Conservation (phyloP, 1,139 yeast species). For the Hansenula sp. region DNA sequence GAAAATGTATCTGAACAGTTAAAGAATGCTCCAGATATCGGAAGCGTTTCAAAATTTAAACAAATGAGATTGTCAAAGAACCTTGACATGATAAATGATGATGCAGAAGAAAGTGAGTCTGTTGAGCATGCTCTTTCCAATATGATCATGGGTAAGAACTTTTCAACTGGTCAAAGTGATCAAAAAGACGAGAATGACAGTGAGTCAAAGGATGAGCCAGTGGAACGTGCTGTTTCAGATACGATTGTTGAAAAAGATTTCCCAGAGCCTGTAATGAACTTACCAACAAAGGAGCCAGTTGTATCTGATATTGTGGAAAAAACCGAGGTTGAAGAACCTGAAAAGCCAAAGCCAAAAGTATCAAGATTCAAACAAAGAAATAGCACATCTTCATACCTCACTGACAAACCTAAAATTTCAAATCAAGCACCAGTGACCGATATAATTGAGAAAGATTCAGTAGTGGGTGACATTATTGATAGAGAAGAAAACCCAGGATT, state of each 20-base stretch:
- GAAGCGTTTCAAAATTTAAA: constrained; percentile 3
- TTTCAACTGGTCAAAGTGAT: too few relatives aligned
- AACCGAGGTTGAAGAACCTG: background rate
- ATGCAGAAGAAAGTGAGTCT: background rate
- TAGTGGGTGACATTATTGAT: background rate
- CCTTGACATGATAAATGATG: background rate
- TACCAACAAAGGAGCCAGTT: background rate
- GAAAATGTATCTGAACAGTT: constrained; percentile 40
- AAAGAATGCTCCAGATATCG: background rate
- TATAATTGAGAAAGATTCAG: background rate
- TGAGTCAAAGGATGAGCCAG: background rate
- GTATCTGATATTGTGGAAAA: background rate
- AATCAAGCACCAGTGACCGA: background rate
- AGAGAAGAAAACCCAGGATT: background rate
- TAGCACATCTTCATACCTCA: background rate
- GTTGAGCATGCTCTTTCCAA: constrained; percentile 3
- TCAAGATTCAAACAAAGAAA: constrained; percentile 3
- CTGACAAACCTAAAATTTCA: background rate
- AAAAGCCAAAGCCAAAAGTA: background rate
- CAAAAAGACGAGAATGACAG: too few relatives aligned
- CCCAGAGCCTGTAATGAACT: background rate
- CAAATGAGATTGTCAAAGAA: background rate
- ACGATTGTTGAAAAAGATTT: constrained; percentile 5
- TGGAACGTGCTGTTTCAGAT: constrained; percentile 3
- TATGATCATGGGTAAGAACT: constrained; percentile 4